Evolutionary conservation across 768 basidiomycete genomes (phyloP).

Genomic region (Suillus subluteus): DNA sequence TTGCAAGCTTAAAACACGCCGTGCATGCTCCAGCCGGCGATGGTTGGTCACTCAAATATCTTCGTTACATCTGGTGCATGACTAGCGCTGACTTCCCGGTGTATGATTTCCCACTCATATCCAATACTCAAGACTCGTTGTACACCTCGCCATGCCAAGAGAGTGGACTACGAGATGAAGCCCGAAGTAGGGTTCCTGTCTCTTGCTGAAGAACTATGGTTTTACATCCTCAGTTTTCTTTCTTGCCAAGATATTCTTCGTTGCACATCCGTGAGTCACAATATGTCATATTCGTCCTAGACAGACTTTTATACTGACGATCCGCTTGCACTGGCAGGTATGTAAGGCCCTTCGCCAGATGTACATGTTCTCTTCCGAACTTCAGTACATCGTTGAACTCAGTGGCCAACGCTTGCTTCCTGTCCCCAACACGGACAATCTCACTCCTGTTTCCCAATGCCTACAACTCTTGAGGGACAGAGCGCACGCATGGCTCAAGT

Average conservation of each 20-base stretch:
- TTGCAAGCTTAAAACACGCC: too few relatives aligned
- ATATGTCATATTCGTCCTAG: background rate
- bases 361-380: background rate
- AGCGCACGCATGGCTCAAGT: too few relatives aligned
- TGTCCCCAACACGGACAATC: background rate
- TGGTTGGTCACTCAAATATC: too few relatives aligned
- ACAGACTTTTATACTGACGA: background rate
- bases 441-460: too few relatives aligned
- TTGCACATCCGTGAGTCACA: background rate
- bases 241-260: background rate
- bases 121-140: too few relatives aligned
- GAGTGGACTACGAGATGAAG: background rate
- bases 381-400: constrained; percentile 1
- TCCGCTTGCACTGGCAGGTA: background rate
- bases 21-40: too few relatives aligned
- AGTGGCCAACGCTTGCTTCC: background rate
- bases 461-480: too few relatives aligned
- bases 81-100: too few relatives aligned
- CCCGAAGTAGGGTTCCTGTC: background rate
- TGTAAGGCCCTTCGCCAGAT: background rate
- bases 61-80: too few relatives aligned
- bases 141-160: background rate
- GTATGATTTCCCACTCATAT: too few relatives aligned
- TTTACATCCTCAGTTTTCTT: background rate
- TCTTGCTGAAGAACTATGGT: background rate